Evolutionary conservation across 2,329 filamentous ascomycete species (phyloP).

Genomic region (Exophiala spinifera): DNA sequence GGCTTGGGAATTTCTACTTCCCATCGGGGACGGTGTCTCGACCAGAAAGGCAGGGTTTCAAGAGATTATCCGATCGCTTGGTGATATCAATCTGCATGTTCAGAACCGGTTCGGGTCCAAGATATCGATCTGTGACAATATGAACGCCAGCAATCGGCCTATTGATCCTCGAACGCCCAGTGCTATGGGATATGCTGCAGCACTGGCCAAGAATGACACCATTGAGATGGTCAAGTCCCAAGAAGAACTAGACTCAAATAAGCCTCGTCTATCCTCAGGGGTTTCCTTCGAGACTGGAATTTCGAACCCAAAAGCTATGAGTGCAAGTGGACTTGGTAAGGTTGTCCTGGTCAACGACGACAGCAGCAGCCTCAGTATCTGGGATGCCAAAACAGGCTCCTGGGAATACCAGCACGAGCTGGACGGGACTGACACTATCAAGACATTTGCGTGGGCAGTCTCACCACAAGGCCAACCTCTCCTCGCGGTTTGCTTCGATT

Average conservation of each 20-base stretch:
- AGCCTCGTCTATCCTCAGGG: constrained; percentile 17
- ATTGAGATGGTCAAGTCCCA: constrained; percentile 22
- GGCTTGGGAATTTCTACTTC: constrained; percentile 23
- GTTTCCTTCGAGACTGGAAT: constrained; percentile 18
- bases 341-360: constrained; percentile 74
- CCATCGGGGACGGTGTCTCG: constrained; percentile 3
- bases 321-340: constrained; percentile 55
- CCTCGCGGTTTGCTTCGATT: constrained; percentile 87
- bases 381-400: constrained; percentile 79
- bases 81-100: constrained; percentile 13
- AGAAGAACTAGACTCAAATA: constrained; percentile 21
- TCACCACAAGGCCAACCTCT: constrained; percentile 87
- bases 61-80: constrained; percentile 22
- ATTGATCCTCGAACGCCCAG: constrained; percentile 7
- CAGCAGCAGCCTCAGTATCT: constrained; percentile 77
- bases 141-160: constrained; percentile 18
- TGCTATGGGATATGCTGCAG: constrained; percentile 17
- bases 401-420: constrained; percentile 79
- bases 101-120: constrained; percentile 17
- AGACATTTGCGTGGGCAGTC: constrained; percentile 90
- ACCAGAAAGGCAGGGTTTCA: constrained; percentile 12
- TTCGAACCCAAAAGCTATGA: constrained; percentile 11
- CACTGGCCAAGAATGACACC: constrained; percentile 18
- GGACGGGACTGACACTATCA: constrained; percentile 68
- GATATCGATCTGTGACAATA: constrained; percentile 25